Evolutionary conservation across 352 stramenopile genomes (phyloP), one percentile per base, ranked within the genome.

Genomic region (Phytophthora capsici): DNA sequence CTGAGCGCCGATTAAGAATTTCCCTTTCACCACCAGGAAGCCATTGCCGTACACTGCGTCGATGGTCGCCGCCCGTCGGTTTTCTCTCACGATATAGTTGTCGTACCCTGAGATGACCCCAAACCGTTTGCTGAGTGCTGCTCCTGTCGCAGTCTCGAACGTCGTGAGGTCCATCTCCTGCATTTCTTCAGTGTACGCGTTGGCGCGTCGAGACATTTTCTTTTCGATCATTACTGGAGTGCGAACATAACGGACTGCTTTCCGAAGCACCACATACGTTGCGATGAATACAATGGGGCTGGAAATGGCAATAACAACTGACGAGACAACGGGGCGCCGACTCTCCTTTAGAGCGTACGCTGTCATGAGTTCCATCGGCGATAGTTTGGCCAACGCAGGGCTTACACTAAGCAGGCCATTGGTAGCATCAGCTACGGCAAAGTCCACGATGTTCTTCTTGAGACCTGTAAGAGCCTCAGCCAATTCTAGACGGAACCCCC

Each of bases 11-110:
- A 80, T 62, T 3, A 80, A 22, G 49, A 68, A 78, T 23, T 72
- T 74, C 14, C 49, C 45, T 10, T 79, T 75, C 2, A 47, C 53
- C 32, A 80, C 58, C 17, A 83, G 51, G 34, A 70, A 83, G 0
- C 73, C 69, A 32, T 63, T 77, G 36, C 54, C 51, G 36, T 75
- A 80, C 23, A 80, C 70, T 3, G 67, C 72, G 22, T 75, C 70
- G 12, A 72, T 55, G 7, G 62, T 69, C 12, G 72, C 68, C 8
- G 47, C 69, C 38, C 60, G 53, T 6, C 63, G 46, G 20, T 57
- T 69, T 3, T 70, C 58, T 13, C 38, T 41, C 22, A 62, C 43
- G 14, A 63, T 19, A 20, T 67, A 72, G 40, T 68, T 68, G 2
- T 72, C 57, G 26, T 68, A 72, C n/a, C 34, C 50, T 5, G 51